Conservation (phyloP, 208 protist genomes). For the Crithidia bombi region DNA sequence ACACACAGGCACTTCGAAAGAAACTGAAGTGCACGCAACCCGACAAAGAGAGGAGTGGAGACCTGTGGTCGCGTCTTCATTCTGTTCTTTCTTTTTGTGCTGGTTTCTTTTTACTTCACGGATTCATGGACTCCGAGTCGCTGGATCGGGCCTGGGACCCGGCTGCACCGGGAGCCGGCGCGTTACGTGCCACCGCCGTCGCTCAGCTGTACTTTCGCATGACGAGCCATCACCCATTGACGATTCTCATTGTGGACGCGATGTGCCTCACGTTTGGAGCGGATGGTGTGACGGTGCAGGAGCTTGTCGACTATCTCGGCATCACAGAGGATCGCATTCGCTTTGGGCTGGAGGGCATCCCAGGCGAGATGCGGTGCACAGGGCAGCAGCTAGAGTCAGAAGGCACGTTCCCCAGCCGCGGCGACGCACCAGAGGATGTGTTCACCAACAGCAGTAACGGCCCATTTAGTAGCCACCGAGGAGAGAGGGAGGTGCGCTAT, state of each 20-base stretch:
- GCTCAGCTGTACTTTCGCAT: conserved; percentile 87
- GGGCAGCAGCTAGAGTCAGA: conserved; percentile 50
- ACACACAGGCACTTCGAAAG: no score
- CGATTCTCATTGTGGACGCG: conserved; percentile 73
- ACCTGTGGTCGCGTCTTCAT: conserved; percentile 2
- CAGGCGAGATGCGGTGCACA: conserved; percentile 68
- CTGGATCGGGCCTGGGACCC: conserved; percentile 53
- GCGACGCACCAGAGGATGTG: background rate
- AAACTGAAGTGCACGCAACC: no score
- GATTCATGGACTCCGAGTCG: conserved; percentile 14
- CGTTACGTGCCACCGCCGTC: conserved; percentile 64
- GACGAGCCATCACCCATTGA: conserved; percentile 55
- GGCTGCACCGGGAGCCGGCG: conserved; percentile 71
- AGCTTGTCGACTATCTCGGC: conserved; percentile 76
- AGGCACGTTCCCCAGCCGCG: background rate
- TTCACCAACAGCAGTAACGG: conserved; percentile 1
- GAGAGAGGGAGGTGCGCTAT: conserved; percentile 36
- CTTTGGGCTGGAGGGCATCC: conserved; percentile 62
- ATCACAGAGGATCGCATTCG: conserved; percentile 52
- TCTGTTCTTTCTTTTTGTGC: background rate
- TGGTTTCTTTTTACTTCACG: background rate
- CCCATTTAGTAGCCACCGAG: background rate
- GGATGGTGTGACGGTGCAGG: conserved; percentile 61
- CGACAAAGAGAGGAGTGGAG: no score
- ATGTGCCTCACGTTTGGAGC: conserved; percentile 75